Conservation (phyloP, 768 basidiomycete species). For the Hericium alpestre region DNA sequence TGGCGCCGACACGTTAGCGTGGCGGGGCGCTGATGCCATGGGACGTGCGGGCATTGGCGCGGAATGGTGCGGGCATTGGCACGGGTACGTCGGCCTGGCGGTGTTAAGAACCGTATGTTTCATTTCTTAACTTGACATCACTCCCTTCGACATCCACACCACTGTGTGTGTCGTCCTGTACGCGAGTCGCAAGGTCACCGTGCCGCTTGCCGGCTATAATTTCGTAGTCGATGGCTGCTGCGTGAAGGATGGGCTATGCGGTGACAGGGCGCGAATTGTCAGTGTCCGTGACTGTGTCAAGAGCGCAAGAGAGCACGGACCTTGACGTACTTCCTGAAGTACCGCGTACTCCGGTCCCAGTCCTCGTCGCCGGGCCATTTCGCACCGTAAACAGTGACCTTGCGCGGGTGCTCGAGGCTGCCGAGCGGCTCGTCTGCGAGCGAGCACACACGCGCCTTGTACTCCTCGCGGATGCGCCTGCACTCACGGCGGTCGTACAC, state of each 20-base stretch:
- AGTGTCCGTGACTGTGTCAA: constrained; percentile 9
- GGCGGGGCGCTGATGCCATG: no score
- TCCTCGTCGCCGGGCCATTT: constrained; percentile 97
- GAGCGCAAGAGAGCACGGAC: constrained; percentile 33
- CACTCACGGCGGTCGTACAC: constrained; percentile 82
- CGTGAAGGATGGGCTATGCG: constrained; percentile 79
- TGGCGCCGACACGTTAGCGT: no score
- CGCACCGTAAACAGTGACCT: constrained; percentile 75
- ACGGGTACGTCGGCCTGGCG: no score
- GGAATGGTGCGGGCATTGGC: no score
- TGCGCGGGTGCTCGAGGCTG: constrained; percentile 58
- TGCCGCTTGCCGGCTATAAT: constrained; percentile 71
- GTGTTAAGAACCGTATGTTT: no score
- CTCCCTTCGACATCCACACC: no score
- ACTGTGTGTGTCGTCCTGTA: constrained; percentile 68
- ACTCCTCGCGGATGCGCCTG: constrained; percentile 63
- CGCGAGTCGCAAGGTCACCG: constrained; percentile 72
- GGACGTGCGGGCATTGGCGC: no score
- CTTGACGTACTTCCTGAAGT: constrained; percentile 97
- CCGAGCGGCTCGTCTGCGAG: constrained; percentile 61
- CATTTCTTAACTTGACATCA: no score
- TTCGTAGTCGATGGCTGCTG: constrained; percentile 89
- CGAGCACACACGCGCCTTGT: constrained; percentile 69
- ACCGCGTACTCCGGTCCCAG: constrained; percentile 68
- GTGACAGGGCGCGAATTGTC: constrained; percentile 6